Base-by-base conservation (phyloP, 202 grass and related monocot genomes). In the Schoenoplectus triqueter region DNA sequence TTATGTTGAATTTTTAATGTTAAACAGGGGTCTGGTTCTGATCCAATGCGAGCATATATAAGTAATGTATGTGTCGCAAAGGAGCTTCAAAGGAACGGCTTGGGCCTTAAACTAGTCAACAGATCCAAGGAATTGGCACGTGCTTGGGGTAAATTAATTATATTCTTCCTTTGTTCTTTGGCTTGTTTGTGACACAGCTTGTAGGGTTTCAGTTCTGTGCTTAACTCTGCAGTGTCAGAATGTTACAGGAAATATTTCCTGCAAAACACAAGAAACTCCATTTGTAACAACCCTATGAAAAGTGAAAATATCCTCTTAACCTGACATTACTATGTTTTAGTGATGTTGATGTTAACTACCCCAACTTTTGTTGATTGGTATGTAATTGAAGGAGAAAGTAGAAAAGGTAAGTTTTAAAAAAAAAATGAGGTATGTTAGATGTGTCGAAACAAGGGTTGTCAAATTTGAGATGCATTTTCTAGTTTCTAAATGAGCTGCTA, bases 51-150 rank as follows among this genome's bases (percentile, higher is more conserved):
- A 65, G 92, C 86, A 42, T 95, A 98, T 57, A 79, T 94, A 63
- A 95, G 88, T 68, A 98, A 93, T 86, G 89, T 93, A 18, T 98
- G 89, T 87, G 91, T 95, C 7, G 92, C 95, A 21, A 92, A 93
- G 84, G 92, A 98, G 91, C 78, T 93, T 73, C 91, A 95, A 62
- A 94, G 90, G 83, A 93, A 93, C 64, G 89, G 95, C 17, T 81
- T 95, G 73, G 95, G 95, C n/a, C 92, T 88, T 86, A 86, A 89
- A 60, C 86, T 98, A 70, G 85, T 98, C 86, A 86, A 86, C 80
- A 92, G 90, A 73, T 98, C 91, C 51, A 98, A 93, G 80, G 63
- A 86, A 87, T 75, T 93, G 73, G 95, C 92, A 87, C 81, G 11
- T 84, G 64, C 88, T 88, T 95, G 92, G 92, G 95, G 95, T 95